Evolutionary conservation across 495 filamentous ascomycete species (phyloP).

Genomic region (Bryoglossum gracile): DNA sequence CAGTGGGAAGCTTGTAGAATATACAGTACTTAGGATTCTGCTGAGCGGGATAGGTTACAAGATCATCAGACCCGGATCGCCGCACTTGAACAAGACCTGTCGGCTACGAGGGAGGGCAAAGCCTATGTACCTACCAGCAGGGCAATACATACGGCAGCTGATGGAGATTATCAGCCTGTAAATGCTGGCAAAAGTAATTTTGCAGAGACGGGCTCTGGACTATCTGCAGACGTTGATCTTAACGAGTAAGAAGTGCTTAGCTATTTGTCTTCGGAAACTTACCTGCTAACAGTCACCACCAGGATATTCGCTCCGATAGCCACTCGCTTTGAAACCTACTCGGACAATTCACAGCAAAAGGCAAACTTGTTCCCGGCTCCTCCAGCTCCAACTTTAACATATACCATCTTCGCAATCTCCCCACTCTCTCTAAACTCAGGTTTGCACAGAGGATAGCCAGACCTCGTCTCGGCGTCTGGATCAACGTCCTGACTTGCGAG

Average conservation of each 20-base stretch:
- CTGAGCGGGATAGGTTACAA: background rate
- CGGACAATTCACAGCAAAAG: background rate
- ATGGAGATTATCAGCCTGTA: too few relatives aligned
- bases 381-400: background rate
- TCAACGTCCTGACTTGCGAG: conserved; percentile 1
- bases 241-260: background rate
- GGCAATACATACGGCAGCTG: too few relatives aligned
- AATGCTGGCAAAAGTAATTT: too few relatives aligned
- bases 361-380: background rate
- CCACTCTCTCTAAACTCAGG: background rate
- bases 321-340: background rate
- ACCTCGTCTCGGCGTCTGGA: background rate
- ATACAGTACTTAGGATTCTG: background rate
- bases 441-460: background rate
- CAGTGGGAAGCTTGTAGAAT: background rate
- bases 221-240: background rate
- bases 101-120: background rate
- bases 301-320: background rate
- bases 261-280: background rate
- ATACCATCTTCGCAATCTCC: background rate
- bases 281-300: background rate
- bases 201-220: too few relatives aligned
- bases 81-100: background rate
- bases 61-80: background rate
- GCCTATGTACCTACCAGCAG: too few relatives aligned